Evolutionary conservation across 192 early-diverging fungal genomes (phyloP), one percentile per base, ranked within the genome.

Genomic region (Coemansia sp.): DNA sequence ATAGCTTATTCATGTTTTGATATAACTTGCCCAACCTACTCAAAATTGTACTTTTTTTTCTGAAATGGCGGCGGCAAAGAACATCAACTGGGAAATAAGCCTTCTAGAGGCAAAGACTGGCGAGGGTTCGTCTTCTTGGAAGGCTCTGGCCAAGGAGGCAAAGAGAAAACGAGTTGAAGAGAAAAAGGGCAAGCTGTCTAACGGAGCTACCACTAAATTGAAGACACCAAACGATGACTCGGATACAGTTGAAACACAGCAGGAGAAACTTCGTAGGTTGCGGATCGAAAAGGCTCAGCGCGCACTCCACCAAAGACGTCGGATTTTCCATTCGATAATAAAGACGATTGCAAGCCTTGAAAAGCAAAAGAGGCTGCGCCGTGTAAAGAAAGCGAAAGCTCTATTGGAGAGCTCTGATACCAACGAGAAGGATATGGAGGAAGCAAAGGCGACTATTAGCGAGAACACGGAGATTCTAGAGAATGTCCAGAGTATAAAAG

Each of bases 21-120:
- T 32, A 32, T 32, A 32, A 32, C 32, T 32, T 32, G 32, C 0
- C 32, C 32, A 32, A 2, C 32, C 32, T 32, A 32, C 4, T 32
- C 32, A 32, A 32, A 13, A 39, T 39, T 59, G 9, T 16, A 41
- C n/a, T 9, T 59, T 15, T 59, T n/a, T 23, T 43, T 2, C 3
- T 47, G 11, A 10, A 43, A 60, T 75, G 64, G 41, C 47, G 49
- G 54, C 37, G 38, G 52, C n/a, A 65, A 56, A 67, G 26, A 77
- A 68, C 44, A 15, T 77, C 10, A 72, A 65, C 42, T 71, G 63
- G 62, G 64, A 71, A 41, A 77, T 77, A 21, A 56, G 54, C 42
- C 65, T 71, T 23, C 62, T 71, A 12, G 75, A 71, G 52, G 75
- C 75, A 45, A 44, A 66, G 39, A 40, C 64, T 3, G 67, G 71